Conservation (phyloP, 2,329 filamentous ascomycete genomes). For the Sporothrix protearum region DNA sequence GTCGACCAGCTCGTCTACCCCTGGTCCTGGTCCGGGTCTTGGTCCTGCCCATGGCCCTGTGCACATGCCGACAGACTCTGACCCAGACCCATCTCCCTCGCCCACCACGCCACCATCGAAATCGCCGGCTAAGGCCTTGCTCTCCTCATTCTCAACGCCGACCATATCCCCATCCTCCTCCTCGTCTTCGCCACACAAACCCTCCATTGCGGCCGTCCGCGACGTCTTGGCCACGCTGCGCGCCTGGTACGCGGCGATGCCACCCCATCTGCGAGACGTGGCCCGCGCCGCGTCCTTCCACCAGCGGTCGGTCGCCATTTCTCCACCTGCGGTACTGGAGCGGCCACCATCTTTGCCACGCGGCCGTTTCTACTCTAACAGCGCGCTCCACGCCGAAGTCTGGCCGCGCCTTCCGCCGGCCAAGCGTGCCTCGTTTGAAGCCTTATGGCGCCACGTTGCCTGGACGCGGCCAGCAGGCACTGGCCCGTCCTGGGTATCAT, state of each 20-base stretch:
- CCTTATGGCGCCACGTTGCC: constrained; percentile 30
- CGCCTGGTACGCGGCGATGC: constrained; percentile 30
- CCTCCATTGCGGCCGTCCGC: constrained; percentile 28
- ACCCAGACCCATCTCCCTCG: no score
- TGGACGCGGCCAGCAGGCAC: constrained; percentile 30
- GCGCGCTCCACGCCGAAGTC: constrained; percentile 25
- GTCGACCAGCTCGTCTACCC: background rate
- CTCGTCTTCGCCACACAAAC: background rate
- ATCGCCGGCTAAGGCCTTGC: background rate
- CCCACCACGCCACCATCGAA: background rate
- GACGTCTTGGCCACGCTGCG: constrained; percentile 27
- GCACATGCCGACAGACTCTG: background rate
- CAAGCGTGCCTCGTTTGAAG: constrained; percentile 30
- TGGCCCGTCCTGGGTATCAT: constrained; percentile 29
- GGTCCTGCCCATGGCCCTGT: background rate
- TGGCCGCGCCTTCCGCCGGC: constrained; percentile 21
- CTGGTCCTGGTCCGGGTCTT: background rate
- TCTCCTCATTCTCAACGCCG: background rate
- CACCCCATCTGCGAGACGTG: constrained; percentile 30
- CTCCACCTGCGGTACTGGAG: constrained; percentile 32
- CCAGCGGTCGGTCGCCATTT: constrained; percentile 31
- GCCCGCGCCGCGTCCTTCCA: constrained; percentile 29
- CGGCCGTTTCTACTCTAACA: constrained; percentile 38
- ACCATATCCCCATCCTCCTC: background rate
- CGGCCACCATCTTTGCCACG: constrained; percentile 29